A percentile compares a stretch with the other conserved stretches of the same genome.
Evolutionary conservation across 805 yeast genomes (phyloP).

Genomic region (Yarrowia sp.): DNA sequence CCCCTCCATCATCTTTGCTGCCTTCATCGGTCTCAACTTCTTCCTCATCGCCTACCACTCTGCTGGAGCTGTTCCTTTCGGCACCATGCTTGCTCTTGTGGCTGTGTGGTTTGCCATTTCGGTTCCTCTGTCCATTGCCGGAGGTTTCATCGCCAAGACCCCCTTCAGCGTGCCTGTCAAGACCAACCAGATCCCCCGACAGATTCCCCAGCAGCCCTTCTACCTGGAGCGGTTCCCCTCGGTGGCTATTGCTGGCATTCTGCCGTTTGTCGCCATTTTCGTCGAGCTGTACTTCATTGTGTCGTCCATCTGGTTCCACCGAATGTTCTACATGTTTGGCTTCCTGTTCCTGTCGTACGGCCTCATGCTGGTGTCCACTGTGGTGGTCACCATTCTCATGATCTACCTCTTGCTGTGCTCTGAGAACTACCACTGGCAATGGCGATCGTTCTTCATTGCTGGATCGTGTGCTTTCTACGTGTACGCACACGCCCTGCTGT

Average conservation of each 20-base stretch:
- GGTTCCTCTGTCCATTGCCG: constrained; percentile 77
- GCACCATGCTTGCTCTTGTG: constrained; percentile 79
- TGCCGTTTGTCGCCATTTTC: constrained; percentile 93
- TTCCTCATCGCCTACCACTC: constrained; percentile 74
- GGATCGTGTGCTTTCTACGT: constrained; percentile 88
- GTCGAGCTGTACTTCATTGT: constrained; percentile 92
- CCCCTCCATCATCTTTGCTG: constrained; percentile 70
- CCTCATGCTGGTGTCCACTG: constrained; percentile 78
- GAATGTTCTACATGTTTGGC: constrained; percentile 96
- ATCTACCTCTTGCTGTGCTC: constrained; percentile 81
- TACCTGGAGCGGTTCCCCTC: constrained; percentile 67
- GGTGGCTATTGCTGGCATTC: constrained; percentile 75
- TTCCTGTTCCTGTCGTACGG: constrained; percentile 84
- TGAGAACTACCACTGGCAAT: constrained; percentile 96
- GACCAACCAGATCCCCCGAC: constrained; percentile 94
- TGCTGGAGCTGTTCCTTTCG: constrained; percentile 92
- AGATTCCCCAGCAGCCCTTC: constrained; percentile 89
- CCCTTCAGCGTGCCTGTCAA: constrained; percentile 70
- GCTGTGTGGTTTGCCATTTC: constrained; percentile 82
- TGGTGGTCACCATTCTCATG: constrained; percentile 74
- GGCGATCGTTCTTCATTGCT: constrained; percentile 84
- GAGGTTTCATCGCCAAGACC: constrained; percentile 71
- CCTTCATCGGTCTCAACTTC: constrained; percentile 72
- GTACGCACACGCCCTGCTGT: constrained; percentile 74
- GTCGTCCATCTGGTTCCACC: constrained; percentile 89